Conservation (phyloP, 176 grass and related monocot genomes). For the Triticum timopheevii region DNA sequence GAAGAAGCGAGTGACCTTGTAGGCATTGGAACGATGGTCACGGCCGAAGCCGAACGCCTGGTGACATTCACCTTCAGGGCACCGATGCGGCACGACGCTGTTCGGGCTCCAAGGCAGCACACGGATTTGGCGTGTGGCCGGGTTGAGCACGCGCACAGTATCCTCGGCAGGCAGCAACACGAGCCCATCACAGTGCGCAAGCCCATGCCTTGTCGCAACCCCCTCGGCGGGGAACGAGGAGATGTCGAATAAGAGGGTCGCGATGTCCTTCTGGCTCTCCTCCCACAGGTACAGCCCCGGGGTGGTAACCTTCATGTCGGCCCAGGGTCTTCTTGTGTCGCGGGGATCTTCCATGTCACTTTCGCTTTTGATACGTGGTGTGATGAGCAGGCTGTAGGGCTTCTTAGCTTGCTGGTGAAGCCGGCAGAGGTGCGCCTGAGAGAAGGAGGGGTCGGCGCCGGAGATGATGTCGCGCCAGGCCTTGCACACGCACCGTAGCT, state of each 20-base stretch:
- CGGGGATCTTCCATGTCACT: too few species aligned
- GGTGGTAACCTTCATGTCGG: too few species aligned
- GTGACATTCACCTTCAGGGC: too few species aligned
- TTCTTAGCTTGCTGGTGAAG: background rate
- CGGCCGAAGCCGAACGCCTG: background rate
- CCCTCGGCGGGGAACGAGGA: background rate
- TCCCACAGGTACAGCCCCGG: background rate
- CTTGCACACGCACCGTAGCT: conserved; percentile 10
- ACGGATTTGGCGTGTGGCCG: background rate
- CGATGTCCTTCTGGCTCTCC: background rate
- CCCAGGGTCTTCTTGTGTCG: too few species aligned
- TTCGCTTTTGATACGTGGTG: background rate
- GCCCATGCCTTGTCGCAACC: background rate
- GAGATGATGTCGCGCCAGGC: background rate
- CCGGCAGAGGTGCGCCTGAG: background rate
- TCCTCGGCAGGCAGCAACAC: background rate
- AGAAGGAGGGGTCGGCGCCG: background rate
- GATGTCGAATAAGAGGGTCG: background rate
- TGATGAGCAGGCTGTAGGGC: background rate
- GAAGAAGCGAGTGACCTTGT: background rate
- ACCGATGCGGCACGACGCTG: background rate
- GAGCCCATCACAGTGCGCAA: background rate
- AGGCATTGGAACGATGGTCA: background rate
- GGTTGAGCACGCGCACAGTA: background rate
- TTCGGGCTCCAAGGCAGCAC: background rate